phyloP scores from a whole-genome alignment of 305 asterid species.

The Fraxinus angustifolia region DNA sequence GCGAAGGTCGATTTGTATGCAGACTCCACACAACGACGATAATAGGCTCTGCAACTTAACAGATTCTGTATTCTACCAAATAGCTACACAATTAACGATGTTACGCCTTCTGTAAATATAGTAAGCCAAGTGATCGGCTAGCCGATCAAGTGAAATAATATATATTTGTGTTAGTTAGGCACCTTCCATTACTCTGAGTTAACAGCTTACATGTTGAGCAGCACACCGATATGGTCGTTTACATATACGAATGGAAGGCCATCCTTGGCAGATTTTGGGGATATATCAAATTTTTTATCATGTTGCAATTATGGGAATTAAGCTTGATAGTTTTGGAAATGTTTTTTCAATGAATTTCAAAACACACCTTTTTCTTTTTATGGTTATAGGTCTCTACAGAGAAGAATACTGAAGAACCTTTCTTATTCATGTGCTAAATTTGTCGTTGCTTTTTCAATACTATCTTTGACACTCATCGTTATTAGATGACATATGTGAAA shows the following conservation, averaged over 20 bases:
- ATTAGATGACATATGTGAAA: background rate
- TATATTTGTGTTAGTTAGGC: background rate
- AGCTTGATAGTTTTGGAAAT: background rate
- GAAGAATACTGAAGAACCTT: background rate
- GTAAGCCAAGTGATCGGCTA: background rate
- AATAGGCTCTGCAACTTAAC: background rate
- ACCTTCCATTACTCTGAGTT: background rate
- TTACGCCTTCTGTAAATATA: background rate
- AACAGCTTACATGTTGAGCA: background rate
- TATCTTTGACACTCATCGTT: background rate
- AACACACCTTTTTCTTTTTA: background rate
- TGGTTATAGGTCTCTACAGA: conserved; percentile 5
- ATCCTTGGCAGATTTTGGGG: conserved; percentile 4
- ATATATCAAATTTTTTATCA: conserved; percentile 18
- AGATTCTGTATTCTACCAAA: background rate
- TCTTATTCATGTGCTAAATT: background rate
- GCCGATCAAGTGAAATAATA: conserved; percentile 2
- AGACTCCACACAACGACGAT: background rate
- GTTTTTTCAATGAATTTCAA: background rate
- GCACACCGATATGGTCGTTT: background rate
- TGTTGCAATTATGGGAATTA: conserved; percentile 15
- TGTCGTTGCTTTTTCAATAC: background rate
- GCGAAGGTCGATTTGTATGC: background rate
- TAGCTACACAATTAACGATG: background rate
- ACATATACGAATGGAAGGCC: conserved; percentile 7